Conservation (phyloP, 176 grass and related monocot species). For the Pontederia paniculata region DNA sequence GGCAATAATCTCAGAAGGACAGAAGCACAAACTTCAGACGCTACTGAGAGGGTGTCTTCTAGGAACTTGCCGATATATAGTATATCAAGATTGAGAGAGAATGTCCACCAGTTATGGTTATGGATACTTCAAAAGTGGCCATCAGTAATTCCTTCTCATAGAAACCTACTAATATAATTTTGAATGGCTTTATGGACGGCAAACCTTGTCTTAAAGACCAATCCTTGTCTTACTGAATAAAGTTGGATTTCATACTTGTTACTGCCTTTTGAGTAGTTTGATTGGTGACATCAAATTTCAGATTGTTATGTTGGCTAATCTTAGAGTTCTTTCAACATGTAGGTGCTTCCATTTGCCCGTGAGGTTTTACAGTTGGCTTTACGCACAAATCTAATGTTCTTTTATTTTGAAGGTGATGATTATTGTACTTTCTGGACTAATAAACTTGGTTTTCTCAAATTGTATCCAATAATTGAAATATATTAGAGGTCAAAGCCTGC, state of each 20-base stretch:
- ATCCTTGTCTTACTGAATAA: no score
- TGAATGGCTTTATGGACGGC: no score
- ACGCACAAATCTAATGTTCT: slow-evolving; percentile 89
- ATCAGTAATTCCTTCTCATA: slow-evolving; percentile 31
- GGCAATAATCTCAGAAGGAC: slow-evolving; percentile 28
- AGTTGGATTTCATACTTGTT: no score
- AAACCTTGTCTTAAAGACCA: no score
- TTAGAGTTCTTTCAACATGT: not conserved
- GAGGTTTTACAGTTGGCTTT: slow-evolving; percentile 76
- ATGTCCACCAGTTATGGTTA: slow-evolving; percentile 43
- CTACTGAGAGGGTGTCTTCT: slow-evolving; percentile 19
- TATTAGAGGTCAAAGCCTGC: no score
- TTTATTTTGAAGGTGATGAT: slow-evolving; percentile 92
- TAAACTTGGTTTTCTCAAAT: no score
- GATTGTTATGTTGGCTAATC: not conserved
- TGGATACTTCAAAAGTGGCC: slow-evolving; percentile 78
- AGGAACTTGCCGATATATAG: slow-evolving; percentile 29
- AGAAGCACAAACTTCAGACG: slow-evolving; percentile 18
- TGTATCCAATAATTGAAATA: no score
- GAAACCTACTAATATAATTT: slow-evolving; percentile 9
- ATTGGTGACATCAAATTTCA: not conserved
- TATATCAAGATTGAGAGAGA: slow-evolving; percentile 47
- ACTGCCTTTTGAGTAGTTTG: no score
- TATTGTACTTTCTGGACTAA: no score
- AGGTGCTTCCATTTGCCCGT: slow-evolving; percentile 79